These are phyloP conservation scores for Lunularia cruciata DNA, from an alignment of 225 moss, liverwort and hornwort genomes.

Conservation along the genomic window DNA sequence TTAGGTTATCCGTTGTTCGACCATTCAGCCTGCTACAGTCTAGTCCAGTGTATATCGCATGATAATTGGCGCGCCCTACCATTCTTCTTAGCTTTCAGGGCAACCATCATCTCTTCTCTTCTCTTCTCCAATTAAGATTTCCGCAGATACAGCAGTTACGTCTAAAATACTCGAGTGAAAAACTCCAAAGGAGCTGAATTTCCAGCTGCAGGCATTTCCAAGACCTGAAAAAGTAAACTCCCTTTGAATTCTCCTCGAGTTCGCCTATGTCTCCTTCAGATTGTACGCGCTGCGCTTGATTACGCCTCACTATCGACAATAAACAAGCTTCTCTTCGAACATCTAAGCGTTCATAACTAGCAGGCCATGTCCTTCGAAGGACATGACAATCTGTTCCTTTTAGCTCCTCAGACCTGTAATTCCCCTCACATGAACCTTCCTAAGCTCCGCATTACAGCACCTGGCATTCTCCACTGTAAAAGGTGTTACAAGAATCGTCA, in stretches of 20 bases:
- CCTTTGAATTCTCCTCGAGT: neutral
- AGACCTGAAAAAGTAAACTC: neutral
- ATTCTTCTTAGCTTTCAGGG: conserved; percentile 13
- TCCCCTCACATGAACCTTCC: too few relatives aligned
- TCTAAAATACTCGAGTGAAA: neutral
- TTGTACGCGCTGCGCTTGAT: neutral
- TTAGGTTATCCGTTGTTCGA: neutral
- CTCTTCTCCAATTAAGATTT: neutral
- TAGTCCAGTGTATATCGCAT: neutral
- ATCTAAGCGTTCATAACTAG: too few relatives aligned
- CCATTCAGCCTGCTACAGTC: conserved; percentile 11
- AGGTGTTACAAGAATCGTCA: too few relatives aligned
- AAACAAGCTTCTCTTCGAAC: too few relatives aligned
- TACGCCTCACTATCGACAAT: too few relatives aligned
- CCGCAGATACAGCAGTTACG: neutral
- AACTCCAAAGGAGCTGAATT: neutral
- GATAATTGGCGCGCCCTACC: conserved; percentile 16
- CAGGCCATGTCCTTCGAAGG: too few relatives aligned
- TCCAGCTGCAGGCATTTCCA: neutral
- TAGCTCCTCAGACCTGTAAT: too few relatives aligned
- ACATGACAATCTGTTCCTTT: too few relatives aligned
- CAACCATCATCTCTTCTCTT: conserved; percentile 6
- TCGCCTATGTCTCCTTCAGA: too few relatives aligned
- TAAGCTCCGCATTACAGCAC: too few relatives aligned
- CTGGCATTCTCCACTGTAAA: too few relatives aligned